Evolutionary conservation across 164 flowering plant genomes (phyloP).

Genomic region (Litsea cubeba): DNA sequence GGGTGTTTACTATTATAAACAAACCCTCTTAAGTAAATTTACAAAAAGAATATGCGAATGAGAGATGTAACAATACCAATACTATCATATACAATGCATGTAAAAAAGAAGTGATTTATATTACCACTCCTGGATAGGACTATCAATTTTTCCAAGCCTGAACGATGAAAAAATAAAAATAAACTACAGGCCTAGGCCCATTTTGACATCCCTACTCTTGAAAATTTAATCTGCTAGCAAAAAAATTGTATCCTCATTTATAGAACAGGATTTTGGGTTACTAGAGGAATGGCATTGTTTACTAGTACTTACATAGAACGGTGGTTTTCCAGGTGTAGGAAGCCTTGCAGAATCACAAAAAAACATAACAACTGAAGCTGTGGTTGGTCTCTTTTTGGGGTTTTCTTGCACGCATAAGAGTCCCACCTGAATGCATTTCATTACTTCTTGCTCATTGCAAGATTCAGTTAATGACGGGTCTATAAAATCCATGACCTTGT

Average conservation of each 20-base stretch:
- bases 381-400: conserved; percentile 8
- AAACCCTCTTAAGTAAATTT: too few species aligned
- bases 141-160: too few species aligned
- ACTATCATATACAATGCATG: too few species aligned
- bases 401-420: neutral
- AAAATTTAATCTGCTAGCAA: neutral
- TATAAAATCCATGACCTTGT: neutral
- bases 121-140: too few species aligned
- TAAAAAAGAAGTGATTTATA: too few species aligned
- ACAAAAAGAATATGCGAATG: too few species aligned
- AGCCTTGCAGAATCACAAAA: neutral
- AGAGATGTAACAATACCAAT: too few species aligned
- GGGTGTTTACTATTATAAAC: too few species aligned
- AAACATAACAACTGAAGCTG: neutral
- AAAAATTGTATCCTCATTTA: neutral
- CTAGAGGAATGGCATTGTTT: neutral
- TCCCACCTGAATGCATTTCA: neutral
- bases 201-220: too few species aligned
- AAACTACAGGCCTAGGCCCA: too few species aligned
- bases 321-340: neutral
- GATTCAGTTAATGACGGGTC: neutral
- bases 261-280: neutral
- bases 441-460: neutral
- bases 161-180: too few species aligned
- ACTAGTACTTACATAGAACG: neutral